Conservation (phyloP, 2,329 filamentous ascomycete species). For the Immersiporthe knoxdaviesiana region DNA sequence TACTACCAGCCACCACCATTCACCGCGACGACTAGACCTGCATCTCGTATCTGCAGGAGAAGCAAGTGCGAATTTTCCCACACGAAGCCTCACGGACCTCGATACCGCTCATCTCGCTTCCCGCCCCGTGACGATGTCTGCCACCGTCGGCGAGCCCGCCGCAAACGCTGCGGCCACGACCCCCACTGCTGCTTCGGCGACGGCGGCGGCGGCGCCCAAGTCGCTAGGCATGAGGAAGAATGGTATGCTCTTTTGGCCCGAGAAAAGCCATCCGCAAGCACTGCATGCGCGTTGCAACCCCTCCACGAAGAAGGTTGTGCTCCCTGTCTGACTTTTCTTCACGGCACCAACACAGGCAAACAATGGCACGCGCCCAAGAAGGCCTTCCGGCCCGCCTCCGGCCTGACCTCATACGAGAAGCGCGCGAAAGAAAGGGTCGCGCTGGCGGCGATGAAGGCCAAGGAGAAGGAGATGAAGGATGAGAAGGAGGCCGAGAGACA, state of each 20-base stretch:
- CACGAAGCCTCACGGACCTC: neutral
- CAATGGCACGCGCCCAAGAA: constrained; percentile 87
- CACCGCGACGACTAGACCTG: constrained; percentile 7
- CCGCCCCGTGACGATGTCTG: constrained; percentile 47
- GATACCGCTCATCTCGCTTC: constrained; percentile 19
- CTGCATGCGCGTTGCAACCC: neutral
- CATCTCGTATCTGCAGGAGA: constrained; percentile 14
- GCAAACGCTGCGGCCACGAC: constrained; percentile 40
- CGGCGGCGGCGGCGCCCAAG: constrained; percentile 36
- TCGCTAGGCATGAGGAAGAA: constrained; percentile 77
- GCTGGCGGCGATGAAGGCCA: constrained; percentile 79
- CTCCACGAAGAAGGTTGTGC: neutral
- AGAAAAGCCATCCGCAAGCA: neutral
- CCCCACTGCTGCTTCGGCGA: constrained; percentile 20
- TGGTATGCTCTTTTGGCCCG: constrained; percentile 56
- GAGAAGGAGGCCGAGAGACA: constrained; percentile 90
- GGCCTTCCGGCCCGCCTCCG: constrained; percentile 80
- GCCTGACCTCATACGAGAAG: constrained; percentile 78
- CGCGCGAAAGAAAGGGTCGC: constrained; percentile 71
- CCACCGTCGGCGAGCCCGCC: constrained; percentile 37
- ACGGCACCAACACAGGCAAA: constrained; percentile 68
- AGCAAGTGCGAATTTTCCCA: neutral
- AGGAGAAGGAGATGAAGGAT: constrained; percentile 93
- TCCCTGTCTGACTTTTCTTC: constrained; percentile 7
- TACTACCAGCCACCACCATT: neutral